Base-by-base conservation (phyloP, 1,139 yeast species). In the Yamadazyma atmosphaerica region DNA sequence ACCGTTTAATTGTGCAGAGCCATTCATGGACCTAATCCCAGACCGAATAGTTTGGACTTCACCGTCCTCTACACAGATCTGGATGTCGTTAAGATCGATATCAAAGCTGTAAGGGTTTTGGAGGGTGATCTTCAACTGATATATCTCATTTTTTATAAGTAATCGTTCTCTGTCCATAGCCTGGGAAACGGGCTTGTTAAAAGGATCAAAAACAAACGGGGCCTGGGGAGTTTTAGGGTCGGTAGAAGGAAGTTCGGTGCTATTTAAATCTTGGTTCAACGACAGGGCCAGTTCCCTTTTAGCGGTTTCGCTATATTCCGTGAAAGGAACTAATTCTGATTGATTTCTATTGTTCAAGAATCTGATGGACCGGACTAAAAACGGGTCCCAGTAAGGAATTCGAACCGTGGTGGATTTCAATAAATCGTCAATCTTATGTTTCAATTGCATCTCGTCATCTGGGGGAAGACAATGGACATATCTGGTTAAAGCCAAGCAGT, bases 81-180 rank as follows among this genome's bases (percentile, higher is more conserved):
- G 58, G 2, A 87, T 56, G 34, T 79, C 79, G 24, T 68, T 66
- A 3, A 92, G 64, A 33, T 80, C 83, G 9, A 90, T 61, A 35
- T 83, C 88, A 58, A 87, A 88, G 9, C 79, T 77, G 61, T 81
- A 88, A 2, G 96, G 96, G 54, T 92, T 92, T 52, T 86, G 92
- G 8, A 92, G 53, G 2, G 72, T 66, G 1, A 87, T 65, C 14
- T 68, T 60, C 22, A 84, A 61, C 45, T 75, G 80, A 23, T 74
- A 72, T 10, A 69, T 59, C 37, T 83, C 88, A 37, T 77, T 81
- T 43, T 72, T 74, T 2, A 83, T 77, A 12, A 82, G 50, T 10
- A 74, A 58, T 19, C 60, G 56, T 12, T 68, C 71, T 23, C 56
- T 57, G 34, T 56, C 58, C 4, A 52, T 36, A 0, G 39, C 13